Base-by-base conservation (phyloP, 106 monocot genomes). In the Posidonia australis region DNA sequence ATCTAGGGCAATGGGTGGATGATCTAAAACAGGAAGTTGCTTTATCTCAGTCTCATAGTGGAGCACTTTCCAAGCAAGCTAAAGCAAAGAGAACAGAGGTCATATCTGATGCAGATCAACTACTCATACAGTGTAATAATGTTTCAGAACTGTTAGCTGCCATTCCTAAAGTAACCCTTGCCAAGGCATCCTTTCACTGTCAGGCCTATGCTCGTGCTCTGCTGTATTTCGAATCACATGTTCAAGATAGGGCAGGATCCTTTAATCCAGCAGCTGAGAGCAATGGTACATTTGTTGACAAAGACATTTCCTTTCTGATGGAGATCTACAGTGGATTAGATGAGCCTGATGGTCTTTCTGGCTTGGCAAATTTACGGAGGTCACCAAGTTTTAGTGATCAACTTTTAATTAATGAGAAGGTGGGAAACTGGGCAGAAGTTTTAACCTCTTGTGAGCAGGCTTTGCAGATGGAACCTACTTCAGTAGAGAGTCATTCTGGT, bases 1-100 rank as follows among this genome's bases (percentile, higher is more conserved):
- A 98, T 72, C 87, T 98, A 28, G 96, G 90, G 14, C 90, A 98
- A 62, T 98, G 96, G 96, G 87, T 87, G 57, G 96, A 98, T 79
- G 96, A 98, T 81, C 75, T 91, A 45, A 98, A 83, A 68, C 96
- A 98, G 70, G 83, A 90, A 76, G 79, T 85, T 72, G 84, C 81
- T 73, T 80, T 87, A 52, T 79, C 90, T 16, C 96, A 87, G 65
- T 82, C 90, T 73, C 64, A 58, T 47, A 46, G 68, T 24, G 13
- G 59, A 22, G 54, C 71, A 28, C 57, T 54, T 28, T 65, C 62
- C 18, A 87, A 78, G 57, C 80, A 81, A 62, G 43, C 48, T 54
- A 80, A 64, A 70, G 10, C 29, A 17, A 86, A 80, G 77, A 70
- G 32, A 59, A 21, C 16, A 21, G 54, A 18, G 49, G 74, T 42